Conservation (phyloP, 805 yeast genomes). For the Suhomyces kilbournensis region DNA sequence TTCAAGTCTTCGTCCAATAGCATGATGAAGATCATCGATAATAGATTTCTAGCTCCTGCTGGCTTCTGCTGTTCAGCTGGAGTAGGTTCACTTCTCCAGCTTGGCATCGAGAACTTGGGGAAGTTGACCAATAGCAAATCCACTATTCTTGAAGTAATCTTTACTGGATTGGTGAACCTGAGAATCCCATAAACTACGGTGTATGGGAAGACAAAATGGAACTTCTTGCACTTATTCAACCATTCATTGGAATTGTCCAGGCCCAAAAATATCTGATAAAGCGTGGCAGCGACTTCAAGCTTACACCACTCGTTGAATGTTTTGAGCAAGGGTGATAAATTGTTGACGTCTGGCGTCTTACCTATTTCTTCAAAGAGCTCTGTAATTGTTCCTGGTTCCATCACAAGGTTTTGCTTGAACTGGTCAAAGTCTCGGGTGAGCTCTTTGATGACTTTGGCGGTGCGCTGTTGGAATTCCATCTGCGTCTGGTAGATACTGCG, state of each 20-base stretch:
- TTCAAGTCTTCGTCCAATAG: conserved; percentile 72
- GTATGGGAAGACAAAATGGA: conserved; percentile 83
- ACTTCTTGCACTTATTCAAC: conserved; percentile 62
- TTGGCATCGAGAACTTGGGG: conserved; percentile 25
- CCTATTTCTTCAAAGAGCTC: conserved; percentile 67
- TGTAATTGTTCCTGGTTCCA: conserved; percentile 52
- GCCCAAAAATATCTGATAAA: conserved; percentile 77
- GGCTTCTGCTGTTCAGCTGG: conserved; percentile 4
- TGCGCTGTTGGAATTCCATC: conserved; percentile 67
- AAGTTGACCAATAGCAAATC: conserved; percentile 67
- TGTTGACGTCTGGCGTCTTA: conserved; percentile 45
- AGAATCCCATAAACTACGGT: conserved; percentile 70
- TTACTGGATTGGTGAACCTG: conserved; percentile 82
- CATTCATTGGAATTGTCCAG: conserved; percentile 78
- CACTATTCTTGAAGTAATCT: conserved; percentile 72
- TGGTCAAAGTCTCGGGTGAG: conserved; percentile 57
- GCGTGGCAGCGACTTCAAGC: conserved; percentile 77
- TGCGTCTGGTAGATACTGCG: conserved; percentile 55
- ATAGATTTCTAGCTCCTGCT: conserved; percentile 34
- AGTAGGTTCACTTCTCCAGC: conserved; percentile 14
- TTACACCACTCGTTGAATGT: conserved; percentile 80
- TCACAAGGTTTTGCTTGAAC: conserved; percentile 54
- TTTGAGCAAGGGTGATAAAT: conserved; percentile 63
- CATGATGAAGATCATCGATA: conserved; percentile 73
- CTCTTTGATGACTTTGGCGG: conserved; percentile 52